Evolutionary conservation across 345 rosid species (phyloP).

Genomic region (Populus ilicifolia): DNA sequence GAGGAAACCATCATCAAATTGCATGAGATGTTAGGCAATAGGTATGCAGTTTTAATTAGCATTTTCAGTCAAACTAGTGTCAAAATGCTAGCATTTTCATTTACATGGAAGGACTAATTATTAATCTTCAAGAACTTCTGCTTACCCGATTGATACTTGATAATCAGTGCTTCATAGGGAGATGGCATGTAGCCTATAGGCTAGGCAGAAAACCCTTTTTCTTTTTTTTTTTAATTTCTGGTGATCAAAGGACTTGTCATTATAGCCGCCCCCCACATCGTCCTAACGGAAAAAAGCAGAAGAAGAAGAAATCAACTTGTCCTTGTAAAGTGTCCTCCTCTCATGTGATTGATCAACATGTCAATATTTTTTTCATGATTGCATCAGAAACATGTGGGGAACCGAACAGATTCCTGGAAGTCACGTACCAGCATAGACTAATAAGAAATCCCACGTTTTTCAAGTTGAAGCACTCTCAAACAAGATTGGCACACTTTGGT

Average conservation of each 20-base stretch:
- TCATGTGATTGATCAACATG: background rate
- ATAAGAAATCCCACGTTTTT: background rate
- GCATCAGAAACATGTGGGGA: slow-evolving; percentile 15
- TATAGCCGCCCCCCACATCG: background rate
- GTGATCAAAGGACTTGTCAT: background rate
- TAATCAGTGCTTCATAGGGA: background rate
- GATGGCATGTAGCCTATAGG: background rate
- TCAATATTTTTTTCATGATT: background rate
- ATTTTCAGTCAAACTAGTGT: background rate
- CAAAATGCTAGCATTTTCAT: background rate
- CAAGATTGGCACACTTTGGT: slow-evolving; percentile 14
- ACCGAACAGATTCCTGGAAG: slow-evolving; percentile 22
- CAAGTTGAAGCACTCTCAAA: background rate
- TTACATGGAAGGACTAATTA: background rate
- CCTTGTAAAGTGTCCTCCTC: background rate
- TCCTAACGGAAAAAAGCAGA: background rate
- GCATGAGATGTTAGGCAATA: slow-evolving; percentile 58
- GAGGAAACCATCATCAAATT: slow-evolving; percentile 62
- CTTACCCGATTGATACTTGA: background rate
- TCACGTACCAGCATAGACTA: background rate
- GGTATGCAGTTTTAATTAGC: slow-evolving; percentile 25
- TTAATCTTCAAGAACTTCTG: no score
- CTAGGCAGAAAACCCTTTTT: background rate
- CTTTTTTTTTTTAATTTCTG: no score
- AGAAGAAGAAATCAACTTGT: background rate